Conservation (phyloP, 2,329 filamentous ascomycete genomes). For the Gliomastix tumulicola region DNA sequence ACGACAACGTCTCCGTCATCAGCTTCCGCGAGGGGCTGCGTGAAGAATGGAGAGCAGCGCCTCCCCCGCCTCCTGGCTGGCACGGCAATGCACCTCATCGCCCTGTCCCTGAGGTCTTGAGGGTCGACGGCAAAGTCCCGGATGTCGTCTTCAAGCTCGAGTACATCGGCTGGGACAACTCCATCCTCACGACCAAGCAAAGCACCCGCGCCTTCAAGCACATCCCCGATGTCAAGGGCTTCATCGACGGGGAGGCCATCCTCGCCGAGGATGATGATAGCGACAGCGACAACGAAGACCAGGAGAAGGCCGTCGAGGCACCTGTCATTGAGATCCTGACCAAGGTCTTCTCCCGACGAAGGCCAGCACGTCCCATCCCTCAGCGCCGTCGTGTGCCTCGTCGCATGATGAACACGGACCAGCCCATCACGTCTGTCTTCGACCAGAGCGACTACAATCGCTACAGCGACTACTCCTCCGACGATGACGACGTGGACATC, state of each 20-base stretch:
- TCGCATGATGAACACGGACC: conserved; percentile 9
- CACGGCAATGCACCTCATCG: too few species aligned
- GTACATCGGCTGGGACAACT: conserved; percentile 24
- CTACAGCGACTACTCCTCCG: neutral
- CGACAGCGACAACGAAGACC: conserved; percentile 10
- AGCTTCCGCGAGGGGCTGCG: too few species aligned
- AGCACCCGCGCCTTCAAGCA: conserved; percentile 28
- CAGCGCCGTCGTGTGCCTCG: conserved; percentile 8
- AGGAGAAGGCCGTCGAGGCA: conserved; percentile 11
- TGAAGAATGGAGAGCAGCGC: too few species aligned
- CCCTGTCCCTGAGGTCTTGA: too few species aligned
- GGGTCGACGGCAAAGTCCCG: conserved; percentile 26
- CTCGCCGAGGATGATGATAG: conserved; percentile 13
- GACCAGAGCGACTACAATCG: too few species aligned
- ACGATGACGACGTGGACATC: conserved; percentile 9
- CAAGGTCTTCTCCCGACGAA: conserved; percentile 18
- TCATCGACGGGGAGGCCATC: neutral
- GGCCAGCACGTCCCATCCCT: neutral
- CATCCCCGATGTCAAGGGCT: conserved; percentile 10
- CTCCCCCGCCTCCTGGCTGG: too few species aligned
- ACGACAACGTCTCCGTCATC: too few species aligned
- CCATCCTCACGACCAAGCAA: conserved; percentile 28
- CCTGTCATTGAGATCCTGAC: conserved; percentile 37
- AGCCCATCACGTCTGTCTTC: conserved; percentile 19
- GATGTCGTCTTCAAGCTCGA: conserved; percentile 34